Conservation (phyloP, 2,329 filamentous ascomycete species). For the Metarhizium sp. region DNA sequence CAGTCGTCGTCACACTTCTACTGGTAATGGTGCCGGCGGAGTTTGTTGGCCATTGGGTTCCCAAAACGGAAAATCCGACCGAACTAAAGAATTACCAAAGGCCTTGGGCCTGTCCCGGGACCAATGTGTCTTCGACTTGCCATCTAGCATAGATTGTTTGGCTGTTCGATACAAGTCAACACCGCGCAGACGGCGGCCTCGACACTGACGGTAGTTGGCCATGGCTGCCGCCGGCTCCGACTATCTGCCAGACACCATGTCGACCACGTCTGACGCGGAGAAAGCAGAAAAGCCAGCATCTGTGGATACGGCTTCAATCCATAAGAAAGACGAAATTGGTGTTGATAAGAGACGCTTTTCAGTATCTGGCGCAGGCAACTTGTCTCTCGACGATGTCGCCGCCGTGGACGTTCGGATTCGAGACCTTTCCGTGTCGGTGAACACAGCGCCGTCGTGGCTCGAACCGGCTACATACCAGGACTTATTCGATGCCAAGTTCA, state of each 20-base stretch:
- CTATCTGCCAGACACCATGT: not conserved
- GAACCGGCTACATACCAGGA: slow-evolving; percentile 37
- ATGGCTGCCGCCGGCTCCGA: not conserved
- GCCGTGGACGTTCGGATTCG: slow-evolving; percentile 45
- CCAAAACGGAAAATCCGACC: not conserved
- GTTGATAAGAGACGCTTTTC: slow-evolving; percentile 15
- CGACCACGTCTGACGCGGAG: slow-evolving; percentile 15
- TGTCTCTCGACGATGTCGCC: slow-evolving; percentile 43
- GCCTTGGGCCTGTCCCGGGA: not conserved
- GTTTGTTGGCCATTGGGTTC: not conserved
- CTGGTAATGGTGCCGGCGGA: not conserved
- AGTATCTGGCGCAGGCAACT: slow-evolving; percentile 23
- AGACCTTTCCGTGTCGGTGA: slow-evolving; percentile 44
- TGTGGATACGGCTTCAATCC: slow-evolving; percentile 16
- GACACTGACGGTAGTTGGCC: not conserved
- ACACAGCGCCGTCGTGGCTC: slow-evolving; percentile 46
- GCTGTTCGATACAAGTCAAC: not conserved
- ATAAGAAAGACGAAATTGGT: slow-evolving; percentile 2
- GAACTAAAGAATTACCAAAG: not conserved
- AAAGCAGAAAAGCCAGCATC: slow-evolving; percentile 24
- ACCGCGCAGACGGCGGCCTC: not conserved
- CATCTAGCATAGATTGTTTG: not conserved
- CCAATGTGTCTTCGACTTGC: not conserved
- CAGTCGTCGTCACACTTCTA: no score
- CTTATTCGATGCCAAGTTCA: slow-evolving; percentile 27